These are phyloP conservation scores for Mycena venus DNA, from an alignment of 768 basidiomycete genomes.

Conservation along the genomic window DNA sequence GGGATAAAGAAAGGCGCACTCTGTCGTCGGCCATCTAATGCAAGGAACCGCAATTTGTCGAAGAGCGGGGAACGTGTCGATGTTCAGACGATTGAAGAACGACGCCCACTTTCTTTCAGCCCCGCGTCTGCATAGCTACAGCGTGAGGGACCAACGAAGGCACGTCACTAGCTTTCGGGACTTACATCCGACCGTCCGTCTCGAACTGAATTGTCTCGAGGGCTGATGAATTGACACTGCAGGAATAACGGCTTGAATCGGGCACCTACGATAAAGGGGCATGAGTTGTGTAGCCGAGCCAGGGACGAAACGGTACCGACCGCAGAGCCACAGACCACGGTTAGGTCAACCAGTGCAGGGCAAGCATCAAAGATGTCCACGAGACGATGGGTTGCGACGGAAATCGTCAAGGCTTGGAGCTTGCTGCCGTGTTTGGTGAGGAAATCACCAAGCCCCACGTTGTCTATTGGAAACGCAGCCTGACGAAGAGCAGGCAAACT, in stretches of 20 bases:
- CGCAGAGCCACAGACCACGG: slow-evolving; percentile 2
- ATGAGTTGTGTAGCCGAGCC: background rate
- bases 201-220: slow-evolving; percentile 15
- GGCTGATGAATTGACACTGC: background rate
- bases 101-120: slow-evolving; percentile 17
- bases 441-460: background rate
- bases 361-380: slow-evolving; percentile 14
- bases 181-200: background rate
- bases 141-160: background rate
- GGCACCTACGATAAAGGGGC: background rate
- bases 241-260: background rate
- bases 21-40: slow-evolving; percentile 20
- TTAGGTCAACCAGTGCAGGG: slow-evolving; percentile 10
- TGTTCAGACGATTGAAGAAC: slow-evolving; percentile 1
- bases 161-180: background rate
- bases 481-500: slow-evolving; percentile 12
- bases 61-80: slow-evolving; percentile 13
- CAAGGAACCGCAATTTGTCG: background rate
- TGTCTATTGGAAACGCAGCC: background rate
- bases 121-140: slow-evolving; percentile 1
- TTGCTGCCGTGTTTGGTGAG: slow-evolving; percentile 23
- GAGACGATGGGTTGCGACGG: background rate
- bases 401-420: background rate
- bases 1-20: background rate
- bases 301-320: background rate